Percentiles rank a stretch among this genome's conserved stretches.
phyloP scores from a whole-genome alignment of 148 eudicot genomes.

The Gaultheria prostrata region DNA sequence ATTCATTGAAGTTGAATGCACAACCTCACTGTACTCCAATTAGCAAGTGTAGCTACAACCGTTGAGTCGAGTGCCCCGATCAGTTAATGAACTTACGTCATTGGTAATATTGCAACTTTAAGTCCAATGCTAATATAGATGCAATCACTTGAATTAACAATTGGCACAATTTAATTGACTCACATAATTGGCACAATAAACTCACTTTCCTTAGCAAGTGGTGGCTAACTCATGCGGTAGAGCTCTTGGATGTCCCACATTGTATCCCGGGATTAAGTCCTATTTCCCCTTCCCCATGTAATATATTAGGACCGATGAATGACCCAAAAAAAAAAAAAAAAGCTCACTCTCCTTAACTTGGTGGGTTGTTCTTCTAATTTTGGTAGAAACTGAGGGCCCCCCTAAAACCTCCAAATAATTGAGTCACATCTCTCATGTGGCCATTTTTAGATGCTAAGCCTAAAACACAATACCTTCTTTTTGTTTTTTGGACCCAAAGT shows the following conservation, averaged over 20 bases:
- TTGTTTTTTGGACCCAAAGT: neutral
- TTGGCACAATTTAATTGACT: neutral
- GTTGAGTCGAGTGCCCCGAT: neutral
- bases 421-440: conserved; percentile 1
- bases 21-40: too few species aligned
- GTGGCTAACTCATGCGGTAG: too few species aligned
- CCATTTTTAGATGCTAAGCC: neutral
- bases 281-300: too few species aligned
- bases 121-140: neutral
- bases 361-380: neutral
- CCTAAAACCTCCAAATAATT: neutral
- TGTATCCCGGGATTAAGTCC: too few species aligned
- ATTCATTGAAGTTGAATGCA: too few species aligned
- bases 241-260: too few species aligned
- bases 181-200: neutral
- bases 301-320: too few species aligned
- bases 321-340: too few species aligned
- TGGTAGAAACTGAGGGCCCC: neutral
- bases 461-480: neutral
- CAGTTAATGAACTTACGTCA: neutral
- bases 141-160: neutral
- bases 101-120: neutral
- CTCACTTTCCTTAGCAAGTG: neutral
- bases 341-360: neutral
- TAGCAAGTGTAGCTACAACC: neutral